Evolutionary conservation across 2,329 filamentous ascomycete species (phyloP).

Genomic region (Parastagonospora nodorum): DNA sequence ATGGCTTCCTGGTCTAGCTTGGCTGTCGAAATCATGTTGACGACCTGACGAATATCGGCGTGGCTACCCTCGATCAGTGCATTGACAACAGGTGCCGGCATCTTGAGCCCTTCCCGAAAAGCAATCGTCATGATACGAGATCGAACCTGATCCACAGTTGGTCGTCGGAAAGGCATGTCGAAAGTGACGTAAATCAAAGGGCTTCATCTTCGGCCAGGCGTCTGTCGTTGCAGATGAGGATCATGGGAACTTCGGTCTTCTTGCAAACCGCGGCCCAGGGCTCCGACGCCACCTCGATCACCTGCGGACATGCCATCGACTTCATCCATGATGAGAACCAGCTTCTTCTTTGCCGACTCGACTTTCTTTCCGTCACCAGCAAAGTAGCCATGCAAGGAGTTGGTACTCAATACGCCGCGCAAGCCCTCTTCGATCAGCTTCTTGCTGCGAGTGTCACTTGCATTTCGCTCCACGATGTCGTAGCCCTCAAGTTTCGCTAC

Average conservation of each 20-base stretch:
- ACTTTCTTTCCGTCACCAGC: slow-evolving; percentile 80
- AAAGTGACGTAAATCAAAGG: slow-evolving; percentile 85
- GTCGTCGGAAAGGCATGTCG: slow-evolving; percentile 85
- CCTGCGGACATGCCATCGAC: slow-evolving; percentile 99
- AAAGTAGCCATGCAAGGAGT: slow-evolving; percentile 89
- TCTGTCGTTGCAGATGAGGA: slow-evolving; percentile 97
- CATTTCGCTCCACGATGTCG: slow-evolving; percentile 93
- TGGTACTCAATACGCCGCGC: slow-evolving; percentile 91
- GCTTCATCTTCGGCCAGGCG: slow-evolving; percentile 93
- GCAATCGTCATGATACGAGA: slow-evolving; percentile 95
- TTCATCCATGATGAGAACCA: slow-evolving; percentile 98
- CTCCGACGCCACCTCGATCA: slow-evolving; percentile 93
- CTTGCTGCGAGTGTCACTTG: slow-evolving; percentile 94
- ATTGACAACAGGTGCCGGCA: slow-evolving; percentile 82
- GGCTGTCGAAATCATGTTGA: slow-evolving; percentile 96
- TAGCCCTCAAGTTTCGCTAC: slow-evolving; percentile 92
- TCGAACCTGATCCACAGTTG: slow-evolving; percentile 87
- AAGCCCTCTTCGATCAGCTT: slow-evolving; percentile 88
- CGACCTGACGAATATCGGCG: slow-evolving; percentile 95
- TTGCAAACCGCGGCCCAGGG: slow-evolving; percentile 93
- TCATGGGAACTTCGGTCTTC: slow-evolving; percentile 92
- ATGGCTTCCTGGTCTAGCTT: slow-evolving; percentile 84
- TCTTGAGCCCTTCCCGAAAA: slow-evolving; percentile 85
- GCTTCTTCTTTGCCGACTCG: slow-evolving; percentile 82
- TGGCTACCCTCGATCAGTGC: slow-evolving; percentile 94